These are phyloP conservation scores for Stentor coeruleus DNA, from an alignment of 73 alveolate species.

Conservation along the genomic window DNA sequence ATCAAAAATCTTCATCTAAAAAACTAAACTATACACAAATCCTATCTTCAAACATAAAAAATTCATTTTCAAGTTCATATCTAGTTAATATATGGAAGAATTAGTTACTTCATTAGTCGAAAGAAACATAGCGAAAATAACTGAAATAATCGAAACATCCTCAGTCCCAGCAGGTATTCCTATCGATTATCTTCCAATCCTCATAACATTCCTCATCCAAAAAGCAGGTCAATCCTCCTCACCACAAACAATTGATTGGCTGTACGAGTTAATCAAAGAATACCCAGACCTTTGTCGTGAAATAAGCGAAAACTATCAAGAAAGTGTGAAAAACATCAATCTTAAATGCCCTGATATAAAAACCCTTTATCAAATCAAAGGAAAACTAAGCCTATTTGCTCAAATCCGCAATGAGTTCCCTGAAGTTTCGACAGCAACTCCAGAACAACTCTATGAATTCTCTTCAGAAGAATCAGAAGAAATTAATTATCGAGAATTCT, in stretches of 20 bases:
- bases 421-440: not conserved
- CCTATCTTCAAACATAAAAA: too few species aligned
- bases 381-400: not conserved
- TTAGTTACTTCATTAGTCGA: not conserved
- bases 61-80: too few species aligned
- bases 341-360: not conserved
- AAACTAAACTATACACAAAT: too few species aligned
- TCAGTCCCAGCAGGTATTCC: not conserved
- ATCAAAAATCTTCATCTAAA: too few species aligned
- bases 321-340: not conserved
- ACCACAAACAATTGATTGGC: not conserved
- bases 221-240: not conserved
- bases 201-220: not conserved
- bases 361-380: not conserved
- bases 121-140: too few species aligned
- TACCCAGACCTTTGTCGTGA: not conserved
- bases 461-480: not conserved
- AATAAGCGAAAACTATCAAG: not conserved
- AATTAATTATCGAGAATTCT: not conserved
- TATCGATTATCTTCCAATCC: not conserved
- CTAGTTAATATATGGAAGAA: constrained; percentile 10
- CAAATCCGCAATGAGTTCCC: not conserved
- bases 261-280: not conserved
- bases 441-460: not conserved
- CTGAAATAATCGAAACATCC: not conserved